Evolutionary conservation across 306 rosid species (phyloP).

Genomic region (Prunus fruticosa): DNA sequence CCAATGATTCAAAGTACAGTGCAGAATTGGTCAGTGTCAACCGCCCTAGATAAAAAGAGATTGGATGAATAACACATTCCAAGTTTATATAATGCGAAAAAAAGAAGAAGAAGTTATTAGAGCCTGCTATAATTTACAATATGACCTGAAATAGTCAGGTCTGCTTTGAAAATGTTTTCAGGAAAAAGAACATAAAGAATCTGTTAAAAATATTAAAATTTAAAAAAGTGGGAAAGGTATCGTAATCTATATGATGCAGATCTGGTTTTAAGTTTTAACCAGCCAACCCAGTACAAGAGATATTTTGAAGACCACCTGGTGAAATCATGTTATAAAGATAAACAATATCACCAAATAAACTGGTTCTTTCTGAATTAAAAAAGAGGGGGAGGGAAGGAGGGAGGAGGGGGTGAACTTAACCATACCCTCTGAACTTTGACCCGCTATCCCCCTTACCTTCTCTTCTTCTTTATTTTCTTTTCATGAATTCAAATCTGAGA

Average conservation of each 20-base stretch:
- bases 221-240: background rate
- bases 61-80: background rate
- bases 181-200: background rate
- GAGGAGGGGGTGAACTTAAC: too few relatives aligned
- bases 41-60: constrained; percentile 60
- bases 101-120: background rate
- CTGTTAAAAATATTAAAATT: background rate
- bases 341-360: too few relatives aligned
- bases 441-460: too few relatives aligned
- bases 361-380: too few relatives aligned
- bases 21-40: constrained; percentile 81
- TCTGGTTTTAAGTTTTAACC: background rate
- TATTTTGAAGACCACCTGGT: too few relatives aligned
- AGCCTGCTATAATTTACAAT: background rate
- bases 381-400: too few relatives aligned
- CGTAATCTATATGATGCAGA: background rate
- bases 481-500: too few relatives aligned
- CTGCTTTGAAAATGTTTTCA: background rate
- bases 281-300: too few relatives aligned
- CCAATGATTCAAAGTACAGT: constrained; percentile 82
- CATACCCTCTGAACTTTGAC: too few relatives aligned
- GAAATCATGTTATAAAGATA: too few relatives aligned
- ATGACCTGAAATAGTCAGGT: background rate
- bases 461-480: too few relatives aligned
- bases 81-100: background rate